Conservation (phyloP, 345 rosid genomes). For the Gossypium ekmanianum region DNA sequence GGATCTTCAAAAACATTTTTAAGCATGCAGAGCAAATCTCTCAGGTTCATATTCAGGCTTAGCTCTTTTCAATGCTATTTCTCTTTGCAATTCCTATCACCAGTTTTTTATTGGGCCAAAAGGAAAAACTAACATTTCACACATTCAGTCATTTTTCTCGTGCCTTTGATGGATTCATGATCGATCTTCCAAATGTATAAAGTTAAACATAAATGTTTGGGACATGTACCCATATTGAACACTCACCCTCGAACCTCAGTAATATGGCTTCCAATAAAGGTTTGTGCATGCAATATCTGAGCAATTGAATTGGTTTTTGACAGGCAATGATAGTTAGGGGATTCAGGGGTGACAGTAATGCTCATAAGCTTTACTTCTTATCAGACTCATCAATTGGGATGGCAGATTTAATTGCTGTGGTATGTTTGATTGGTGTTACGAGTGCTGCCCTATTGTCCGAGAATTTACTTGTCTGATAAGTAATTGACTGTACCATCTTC, state of each 20-base stretch:
- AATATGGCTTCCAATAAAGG: background rate
- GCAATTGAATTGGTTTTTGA: background rate
- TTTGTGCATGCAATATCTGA: slow-evolving; percentile 6
- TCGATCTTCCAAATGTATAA: background rate
- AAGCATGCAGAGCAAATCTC: slow-evolving; percentile 93
- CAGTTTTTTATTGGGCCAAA: background rate
- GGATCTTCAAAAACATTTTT: slow-evolving; percentile 87
- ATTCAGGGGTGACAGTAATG: slow-evolving; percentile 72
- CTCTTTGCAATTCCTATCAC: background rate
- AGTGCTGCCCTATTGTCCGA: slow-evolving; percentile 68
- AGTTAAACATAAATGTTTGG: background rate
- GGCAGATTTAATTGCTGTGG: slow-evolving; percentile 55
- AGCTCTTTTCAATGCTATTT: background rate
- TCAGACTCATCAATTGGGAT: slow-evolving; percentile 47
- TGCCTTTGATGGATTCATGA: background rate
- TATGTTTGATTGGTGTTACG: slow-evolving; percentile 59
- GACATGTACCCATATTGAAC: background rate
- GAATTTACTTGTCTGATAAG: slow-evolving; percentile 40
- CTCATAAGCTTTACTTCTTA: slow-evolving; percentile 62
- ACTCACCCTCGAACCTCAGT: background rate
- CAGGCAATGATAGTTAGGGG: slow-evolving; percentile 99
- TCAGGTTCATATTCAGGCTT: slow-evolving; percentile 46
- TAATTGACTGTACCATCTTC: background rate
- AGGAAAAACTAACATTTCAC: background rate
- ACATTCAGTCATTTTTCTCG: background rate